Percentiles rank a stretch among this genome's conserved stretches.
These are phyloP conservation scores for Pavlovales sp. DNA, from an alignment of 208 protist species.

Conservation along the genomic window DNA sequence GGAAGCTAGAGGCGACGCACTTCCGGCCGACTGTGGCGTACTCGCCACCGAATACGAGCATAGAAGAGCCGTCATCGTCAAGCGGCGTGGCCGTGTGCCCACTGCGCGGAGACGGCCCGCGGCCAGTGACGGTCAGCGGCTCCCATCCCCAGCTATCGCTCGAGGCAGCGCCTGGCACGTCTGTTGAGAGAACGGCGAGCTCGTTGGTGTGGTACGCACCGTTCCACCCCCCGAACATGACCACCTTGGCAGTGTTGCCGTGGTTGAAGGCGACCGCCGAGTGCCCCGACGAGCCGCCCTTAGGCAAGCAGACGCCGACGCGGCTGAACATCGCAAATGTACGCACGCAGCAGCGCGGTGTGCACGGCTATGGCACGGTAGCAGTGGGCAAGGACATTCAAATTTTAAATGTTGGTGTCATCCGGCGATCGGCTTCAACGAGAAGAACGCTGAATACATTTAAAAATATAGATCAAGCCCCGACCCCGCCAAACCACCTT, in stretches of 20 bases:
- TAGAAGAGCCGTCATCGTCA: not conserved
- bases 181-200: not conserved
- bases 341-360: too few species aligned
- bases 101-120: not conserved
- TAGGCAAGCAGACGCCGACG: not conserved
- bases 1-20: too few species aligned
- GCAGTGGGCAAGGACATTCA: too few species aligned
- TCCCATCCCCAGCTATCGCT: not conserved
- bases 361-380: too few species aligned
- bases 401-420: too few species aligned
- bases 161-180: too few species aligned
- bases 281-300: not conserved
- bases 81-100: not conserved
- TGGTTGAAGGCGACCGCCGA: not conserved
- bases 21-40: not conserved
- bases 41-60: not conserved
- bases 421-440: too few species aligned
- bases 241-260: not conserved
- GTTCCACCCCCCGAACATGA: not conserved
- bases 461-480: too few species aligned
- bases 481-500: too few species aligned
- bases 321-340: not conserved
- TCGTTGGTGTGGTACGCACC: not conserved
- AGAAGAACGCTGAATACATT: too few species aligned
- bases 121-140: not conserved